A percentile compares a stretch with the other conserved stretches of the same genome.
phyloP scores from a whole-genome alignment of 305 asterid species.

The Fraxinus floribunda region DNA sequence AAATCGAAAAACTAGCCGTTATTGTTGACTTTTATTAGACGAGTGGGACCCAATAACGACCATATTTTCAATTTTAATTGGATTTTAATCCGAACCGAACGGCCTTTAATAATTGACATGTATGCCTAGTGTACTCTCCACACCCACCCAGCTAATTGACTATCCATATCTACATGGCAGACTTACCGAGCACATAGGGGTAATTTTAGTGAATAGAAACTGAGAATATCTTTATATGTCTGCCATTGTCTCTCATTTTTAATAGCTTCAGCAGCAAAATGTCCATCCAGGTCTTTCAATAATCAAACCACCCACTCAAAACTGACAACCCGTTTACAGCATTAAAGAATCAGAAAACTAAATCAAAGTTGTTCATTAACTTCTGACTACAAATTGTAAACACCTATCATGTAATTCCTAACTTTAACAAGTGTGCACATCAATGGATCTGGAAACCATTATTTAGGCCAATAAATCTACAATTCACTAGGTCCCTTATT shows the following conservation, averaged over 20 bases:
- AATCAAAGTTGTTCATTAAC: background rate
- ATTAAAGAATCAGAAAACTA: background rate
- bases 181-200: background rate
- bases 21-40: too few species aligned
- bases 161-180: background rate
- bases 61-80: too few species aligned
- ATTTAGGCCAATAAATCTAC: background rate
- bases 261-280: background rate
- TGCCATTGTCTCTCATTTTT: background rate
- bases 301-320: background rate
- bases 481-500: background rate
- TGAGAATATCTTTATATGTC: background rate
- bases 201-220: background rate
- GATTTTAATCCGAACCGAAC: too few species aligned
- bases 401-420: background rate
- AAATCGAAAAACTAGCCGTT: too few species aligned
- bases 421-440: conserved; percentile 10
- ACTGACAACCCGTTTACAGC: background rate
- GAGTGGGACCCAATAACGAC: too few species aligned
- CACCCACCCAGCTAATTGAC: conserved; percentile 1
- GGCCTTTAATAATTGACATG: background rate
- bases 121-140: background rate
- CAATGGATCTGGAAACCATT: background rate
- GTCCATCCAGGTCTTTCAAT: background rate
- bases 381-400: background rate